Conservation (phyloP, 163 green algal genomes). For the Chloromonas sp. region DNA sequence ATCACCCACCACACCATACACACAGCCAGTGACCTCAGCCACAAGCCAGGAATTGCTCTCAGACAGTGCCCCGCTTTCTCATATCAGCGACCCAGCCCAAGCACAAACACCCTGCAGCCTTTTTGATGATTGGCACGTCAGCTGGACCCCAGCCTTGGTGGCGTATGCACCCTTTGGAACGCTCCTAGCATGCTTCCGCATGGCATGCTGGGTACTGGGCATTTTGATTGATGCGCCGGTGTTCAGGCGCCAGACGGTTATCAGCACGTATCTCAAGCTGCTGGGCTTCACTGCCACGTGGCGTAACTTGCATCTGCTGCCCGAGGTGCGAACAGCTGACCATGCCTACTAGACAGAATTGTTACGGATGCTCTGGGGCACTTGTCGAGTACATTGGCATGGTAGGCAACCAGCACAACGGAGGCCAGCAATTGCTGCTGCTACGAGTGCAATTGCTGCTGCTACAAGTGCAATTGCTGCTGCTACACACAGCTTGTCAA, state of each 20-base stretch:
- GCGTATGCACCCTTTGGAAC: constrained; percentile 7
- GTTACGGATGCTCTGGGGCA: neutral
- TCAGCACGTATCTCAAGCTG: constrained; percentile 11
- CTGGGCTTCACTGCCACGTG: constrained; percentile 19
- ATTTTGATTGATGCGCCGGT: constrained; percentile 15
- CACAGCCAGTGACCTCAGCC: too few species aligned
- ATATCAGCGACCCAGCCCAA: too few species aligned
- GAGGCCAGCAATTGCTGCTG: neutral
- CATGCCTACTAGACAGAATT: neutral
- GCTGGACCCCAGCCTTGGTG: neutral
- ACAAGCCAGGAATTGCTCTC: too few species aligned
- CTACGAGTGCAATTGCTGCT: neutral
- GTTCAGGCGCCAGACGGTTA: constrained; percentile 8
- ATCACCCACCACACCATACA: too few species aligned
- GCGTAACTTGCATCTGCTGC: constrained; percentile 2
- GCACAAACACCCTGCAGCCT: neutral
- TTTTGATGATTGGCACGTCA: constrained; percentile 6
- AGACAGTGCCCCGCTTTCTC: too few species aligned
- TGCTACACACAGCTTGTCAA: too few species aligned
- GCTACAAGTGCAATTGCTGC: neutral
- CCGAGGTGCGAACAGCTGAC: neutral
- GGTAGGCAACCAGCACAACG: neutral
- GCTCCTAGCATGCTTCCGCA: neutral
- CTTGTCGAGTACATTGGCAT: neutral
- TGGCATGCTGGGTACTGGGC: constrained; percentile 6